These are phyloP conservation scores for Aspergillus felis DNA, from an alignment of 2,329 filamentous ascomycete species.

Conservation along the genomic window DNA sequence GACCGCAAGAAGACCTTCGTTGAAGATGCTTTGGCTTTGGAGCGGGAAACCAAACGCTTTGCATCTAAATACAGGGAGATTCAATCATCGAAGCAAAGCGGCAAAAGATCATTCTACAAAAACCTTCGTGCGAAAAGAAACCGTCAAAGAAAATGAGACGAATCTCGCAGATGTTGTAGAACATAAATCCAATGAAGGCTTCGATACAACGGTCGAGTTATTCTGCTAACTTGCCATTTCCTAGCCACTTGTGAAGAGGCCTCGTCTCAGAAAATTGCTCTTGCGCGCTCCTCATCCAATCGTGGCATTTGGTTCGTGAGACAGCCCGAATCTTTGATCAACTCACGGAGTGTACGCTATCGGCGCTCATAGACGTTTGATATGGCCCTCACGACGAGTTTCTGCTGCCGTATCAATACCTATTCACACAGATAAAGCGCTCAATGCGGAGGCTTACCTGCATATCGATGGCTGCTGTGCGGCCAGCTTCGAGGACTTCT, in stretches of 20 bases:
- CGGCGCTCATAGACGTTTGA: constrained; percentile 24
- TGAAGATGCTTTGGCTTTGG: constrained; percentile 72
- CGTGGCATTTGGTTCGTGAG: neutral
- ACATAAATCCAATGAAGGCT: neutral
- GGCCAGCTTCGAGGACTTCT: constrained; percentile 61
- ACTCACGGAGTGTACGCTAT: neutral
- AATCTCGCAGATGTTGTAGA: neutral
- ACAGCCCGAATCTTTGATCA: too few relatives aligned
- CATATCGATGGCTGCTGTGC: constrained; percentile 59
- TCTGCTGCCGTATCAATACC: constrained; percentile 26
- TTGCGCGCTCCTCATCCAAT: neutral
- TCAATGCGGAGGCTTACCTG: constrained; percentile 43
- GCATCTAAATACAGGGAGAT: constrained; percentile 84
- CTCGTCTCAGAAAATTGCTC: neutral
- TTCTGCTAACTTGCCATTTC: neutral
- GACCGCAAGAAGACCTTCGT: constrained; percentile 83
- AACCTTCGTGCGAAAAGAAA: constrained; percentile 61
- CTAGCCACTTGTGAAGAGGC: neutral
- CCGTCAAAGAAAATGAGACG: constrained; percentile 21
- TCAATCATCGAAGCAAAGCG: constrained; percentile 75
- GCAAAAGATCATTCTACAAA: constrained; percentile 87
- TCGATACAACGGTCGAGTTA: neutral
- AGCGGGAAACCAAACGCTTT: constrained; percentile 66
- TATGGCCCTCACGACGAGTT: constrained; percentile 33
- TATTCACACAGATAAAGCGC: neutral